A percentile compares a stretch with the other conserved stretches of the same genome.
Evolutionary conservation across 202 grass and related monocot genomes (phyloP).

Genomic region (Bolboschoenoplectus hybrid): DNA sequence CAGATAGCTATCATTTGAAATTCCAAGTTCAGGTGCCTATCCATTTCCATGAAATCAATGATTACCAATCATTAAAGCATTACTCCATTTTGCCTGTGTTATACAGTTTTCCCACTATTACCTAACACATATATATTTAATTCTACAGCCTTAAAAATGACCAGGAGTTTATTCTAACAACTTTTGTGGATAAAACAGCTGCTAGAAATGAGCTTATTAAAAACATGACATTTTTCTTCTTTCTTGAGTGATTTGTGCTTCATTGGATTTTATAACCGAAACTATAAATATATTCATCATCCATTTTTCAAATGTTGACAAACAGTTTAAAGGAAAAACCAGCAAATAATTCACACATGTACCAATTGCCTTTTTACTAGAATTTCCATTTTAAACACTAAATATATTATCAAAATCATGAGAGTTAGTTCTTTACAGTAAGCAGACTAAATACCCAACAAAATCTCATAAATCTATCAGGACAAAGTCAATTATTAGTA

Average conservation of each 20-base stretch:
- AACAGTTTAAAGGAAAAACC: not conserved
- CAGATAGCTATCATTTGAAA: not conserved
- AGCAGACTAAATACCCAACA: not conserved
- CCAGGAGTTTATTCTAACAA: not conserved
- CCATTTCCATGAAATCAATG: not conserved
- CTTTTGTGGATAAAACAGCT: not conserved
- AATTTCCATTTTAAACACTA: not conserved
- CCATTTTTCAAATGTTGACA: not conserved
- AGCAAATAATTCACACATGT: not conserved
- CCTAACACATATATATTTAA: not conserved
- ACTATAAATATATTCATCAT: not conserved
- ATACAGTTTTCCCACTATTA: not conserved
- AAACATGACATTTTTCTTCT: not conserved
- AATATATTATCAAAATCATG: not conserved
- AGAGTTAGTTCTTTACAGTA: conserved; percentile 33
- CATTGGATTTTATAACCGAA: not conserved
- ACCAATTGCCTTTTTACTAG: not conserved
- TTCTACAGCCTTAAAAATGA: not conserved
- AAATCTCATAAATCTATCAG: conserved; percentile 35
- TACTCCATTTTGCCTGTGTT: not conserved
- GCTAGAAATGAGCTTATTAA: not conserved
- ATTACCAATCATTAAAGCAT: not conserved
- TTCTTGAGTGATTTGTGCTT: not conserved
- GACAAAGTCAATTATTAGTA: conserved; percentile 1
- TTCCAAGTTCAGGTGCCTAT: not conserved